Evolutionary conservation across 2,329 filamentous ascomycete genomes (phyloP).

Genomic region (Xylariales sp.): DNA sequence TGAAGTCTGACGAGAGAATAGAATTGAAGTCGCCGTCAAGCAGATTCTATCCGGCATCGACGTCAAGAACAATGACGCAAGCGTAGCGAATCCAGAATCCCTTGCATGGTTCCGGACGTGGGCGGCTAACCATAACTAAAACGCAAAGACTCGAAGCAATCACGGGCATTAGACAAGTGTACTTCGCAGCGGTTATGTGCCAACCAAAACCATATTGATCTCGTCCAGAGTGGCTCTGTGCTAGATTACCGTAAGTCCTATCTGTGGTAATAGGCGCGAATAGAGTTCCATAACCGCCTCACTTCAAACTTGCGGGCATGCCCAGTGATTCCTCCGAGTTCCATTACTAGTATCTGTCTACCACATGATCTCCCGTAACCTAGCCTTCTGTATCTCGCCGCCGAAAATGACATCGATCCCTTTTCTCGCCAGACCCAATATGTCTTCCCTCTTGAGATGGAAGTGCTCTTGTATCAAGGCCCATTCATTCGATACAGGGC

Average conservation of each 20-base stretch:
- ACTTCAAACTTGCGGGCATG: background rate
- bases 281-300: background rate
- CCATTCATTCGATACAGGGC: constrained; percentile 81
- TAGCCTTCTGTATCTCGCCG: constrained; percentile 68
- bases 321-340: background rate
- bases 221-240: background rate
- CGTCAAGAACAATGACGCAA: constrained; percentile 89
- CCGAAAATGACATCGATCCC: constrained; percentile 76
- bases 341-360: constrained; percentile 16
- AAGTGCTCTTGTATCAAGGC: constrained; percentile 78
- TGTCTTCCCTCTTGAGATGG: constrained; percentile 58
- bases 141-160: background rate
- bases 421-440: constrained; percentile 68
- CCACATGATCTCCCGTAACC: constrained; percentile 66
- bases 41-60: constrained; percentile 91
- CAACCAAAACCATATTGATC: background rate
- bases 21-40: constrained; percentile 94
- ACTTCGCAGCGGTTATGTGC: too few relatives aligned
- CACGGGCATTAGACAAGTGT: too few relatives aligned
- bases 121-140: constrained; percentile 58
- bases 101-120: constrained; percentile 89
- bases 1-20: constrained; percentile 49
- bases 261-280: background rate
- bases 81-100: constrained; percentile 91
- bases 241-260: background rate